Conservation (phyloP, 805 yeast species). For the Kockiozyma suomiensis region DNA sequence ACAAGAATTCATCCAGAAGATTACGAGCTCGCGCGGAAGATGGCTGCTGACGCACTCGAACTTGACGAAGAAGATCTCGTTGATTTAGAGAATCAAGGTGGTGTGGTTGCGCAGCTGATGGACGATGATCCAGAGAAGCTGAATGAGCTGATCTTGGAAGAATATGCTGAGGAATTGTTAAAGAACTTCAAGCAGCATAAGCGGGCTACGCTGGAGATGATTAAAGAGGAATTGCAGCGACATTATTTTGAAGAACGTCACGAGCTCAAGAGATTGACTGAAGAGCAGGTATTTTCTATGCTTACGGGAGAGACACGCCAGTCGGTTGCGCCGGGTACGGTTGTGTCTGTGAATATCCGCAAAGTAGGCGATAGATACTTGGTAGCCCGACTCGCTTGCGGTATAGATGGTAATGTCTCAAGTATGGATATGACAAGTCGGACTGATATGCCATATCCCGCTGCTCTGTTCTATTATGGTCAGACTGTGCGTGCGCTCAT, state of each 20-base stretch:
- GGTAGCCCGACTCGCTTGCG: slow-evolving; percentile 55
- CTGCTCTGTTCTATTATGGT: slow-evolving; percentile 56
- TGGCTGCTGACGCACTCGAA: slow-evolving; percentile 98
- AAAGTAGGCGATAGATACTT: slow-evolving; percentile 57
- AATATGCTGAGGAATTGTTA: slow-evolving; percentile 87
- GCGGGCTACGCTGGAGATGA: slow-evolving; percentile 78
- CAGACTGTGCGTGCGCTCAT: slow-evolving; percentile 89
- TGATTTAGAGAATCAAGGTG: slow-evolving; percentile 77
- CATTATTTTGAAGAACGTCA: slow-evolving; percentile 86
- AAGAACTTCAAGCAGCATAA: slow-evolving; percentile 62
- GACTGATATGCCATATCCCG: slow-evolving; percentile 50
- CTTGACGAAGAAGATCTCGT: slow-evolving; percentile 91
- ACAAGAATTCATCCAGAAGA: slow-evolving; percentile 98
- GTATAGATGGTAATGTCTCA: slow-evolving; percentile 58
- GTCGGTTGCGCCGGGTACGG: slow-evolving; percentile 65
- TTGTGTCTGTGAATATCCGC: slow-evolving; percentile 74
- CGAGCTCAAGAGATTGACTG: slow-evolving; percentile 64
- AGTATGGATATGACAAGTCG: slow-evolving; percentile 44
- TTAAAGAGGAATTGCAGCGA: slow-evolving; percentile 81
- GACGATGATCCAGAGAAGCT: slow-evolving; percentile 72
- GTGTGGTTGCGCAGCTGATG: slow-evolving; percentile 72
- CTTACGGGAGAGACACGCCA: slow-evolving; percentile 83
- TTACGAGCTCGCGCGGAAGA: slow-evolving; percentile 90
- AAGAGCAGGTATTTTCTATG: slow-evolving; percentile 78
- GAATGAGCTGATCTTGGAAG: slow-evolving; percentile 85